Evolutionary conservation across 1,284 basidiomycete species (phyloP).

Genomic region (Ustilago trichophora): DNA sequence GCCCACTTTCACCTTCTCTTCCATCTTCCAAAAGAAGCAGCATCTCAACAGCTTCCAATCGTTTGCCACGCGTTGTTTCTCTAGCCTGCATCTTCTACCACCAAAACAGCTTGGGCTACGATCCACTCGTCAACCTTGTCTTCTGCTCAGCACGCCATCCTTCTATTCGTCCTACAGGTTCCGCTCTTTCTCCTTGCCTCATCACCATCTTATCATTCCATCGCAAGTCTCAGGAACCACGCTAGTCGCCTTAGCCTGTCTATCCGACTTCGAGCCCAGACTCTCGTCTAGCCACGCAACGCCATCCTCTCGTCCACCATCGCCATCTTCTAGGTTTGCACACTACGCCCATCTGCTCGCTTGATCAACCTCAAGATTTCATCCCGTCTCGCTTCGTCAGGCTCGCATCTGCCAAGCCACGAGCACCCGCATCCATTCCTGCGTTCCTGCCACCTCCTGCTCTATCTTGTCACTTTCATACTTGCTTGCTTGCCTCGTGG

Average conservation of each 20-base stretch:
- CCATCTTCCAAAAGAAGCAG: not conserved
- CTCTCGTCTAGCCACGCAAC: no score
- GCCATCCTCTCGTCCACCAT: not conserved
- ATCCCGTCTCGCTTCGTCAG: no score
- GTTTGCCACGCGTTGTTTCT: no score
- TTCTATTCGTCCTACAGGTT: not conserved
- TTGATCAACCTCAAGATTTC: no score
- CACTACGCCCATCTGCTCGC: not conserved
- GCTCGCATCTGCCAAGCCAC: no score
- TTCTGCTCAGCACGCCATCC: conserved; percentile 16
- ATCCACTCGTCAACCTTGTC: not conserved
- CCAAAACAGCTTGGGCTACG: no score
- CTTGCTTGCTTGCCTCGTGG: no score
- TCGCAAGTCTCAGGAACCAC: conserved; percentile 22
- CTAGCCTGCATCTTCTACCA: no score
- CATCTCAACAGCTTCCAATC: no score
- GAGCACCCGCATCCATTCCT: no score
- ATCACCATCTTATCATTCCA: conserved; percentile 3
- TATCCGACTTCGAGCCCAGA: not conserved
- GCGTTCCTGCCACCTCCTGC: no score
- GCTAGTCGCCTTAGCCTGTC: conserved; percentile 3
- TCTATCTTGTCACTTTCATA: no score
- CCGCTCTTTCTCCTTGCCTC: not conserved
- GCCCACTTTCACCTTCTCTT: conserved; percentile 8
- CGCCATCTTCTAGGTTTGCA: not conserved